Conservation (phyloP, 768 basidiomycete species). For the Termitomyces sp. region DNA sequence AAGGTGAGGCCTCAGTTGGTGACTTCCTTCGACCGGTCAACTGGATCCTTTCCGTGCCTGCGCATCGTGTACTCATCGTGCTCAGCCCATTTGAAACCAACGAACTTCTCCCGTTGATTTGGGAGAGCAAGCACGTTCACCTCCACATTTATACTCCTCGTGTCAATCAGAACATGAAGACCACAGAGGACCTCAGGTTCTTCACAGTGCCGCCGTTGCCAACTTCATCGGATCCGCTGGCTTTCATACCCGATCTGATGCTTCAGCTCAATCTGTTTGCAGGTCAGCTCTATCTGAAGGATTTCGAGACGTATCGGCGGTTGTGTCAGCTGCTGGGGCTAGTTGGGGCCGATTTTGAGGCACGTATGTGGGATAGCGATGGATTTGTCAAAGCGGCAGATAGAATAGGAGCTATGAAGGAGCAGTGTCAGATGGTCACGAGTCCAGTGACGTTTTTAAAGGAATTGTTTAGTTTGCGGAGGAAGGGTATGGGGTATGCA, state of each 20-base stretch:
- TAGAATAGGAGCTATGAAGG: conserved; percentile 11
- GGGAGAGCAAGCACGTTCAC: conserved; percentile 22
- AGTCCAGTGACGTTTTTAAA: conserved; percentile 31
- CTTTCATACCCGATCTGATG: conserved; percentile 10
- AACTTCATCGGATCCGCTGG: conserved; percentile 10
- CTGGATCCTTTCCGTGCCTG: conserved; percentile 33
- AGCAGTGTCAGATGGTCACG: conserved; percentile 22
- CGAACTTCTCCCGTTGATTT: conserved; percentile 28
- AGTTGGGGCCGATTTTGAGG: conserved; percentile 11
- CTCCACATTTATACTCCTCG: conserved; percentile 40
- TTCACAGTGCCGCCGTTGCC: conserved; percentile 23
- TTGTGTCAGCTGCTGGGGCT: conserved; percentile 34
- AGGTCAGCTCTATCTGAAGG: conserved; percentile 36
- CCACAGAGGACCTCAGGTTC: conserved; percentile 32
- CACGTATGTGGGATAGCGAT: conserved; percentile 17
- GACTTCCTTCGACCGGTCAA: conserved; percentile 33
- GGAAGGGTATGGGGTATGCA: conserved; percentile 31
- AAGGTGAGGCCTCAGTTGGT: conserved; percentile 11
- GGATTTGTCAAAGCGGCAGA: conserved; percentile 25
- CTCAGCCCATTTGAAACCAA: conserved; percentile 38
- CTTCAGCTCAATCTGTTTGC: conserved; percentile 38
- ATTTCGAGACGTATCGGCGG: conserved; percentile 24
- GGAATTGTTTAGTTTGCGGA: conserved; percentile 26
- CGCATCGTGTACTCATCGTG: conserved; percentile 20
- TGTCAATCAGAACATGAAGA: conserved; percentile 23